Percentiles rank a stretch among this genome's conserved stretches.
phyloP scores from a whole-genome alignment of 345 rosid genomes.

The Theobroma cacao region DNA sequence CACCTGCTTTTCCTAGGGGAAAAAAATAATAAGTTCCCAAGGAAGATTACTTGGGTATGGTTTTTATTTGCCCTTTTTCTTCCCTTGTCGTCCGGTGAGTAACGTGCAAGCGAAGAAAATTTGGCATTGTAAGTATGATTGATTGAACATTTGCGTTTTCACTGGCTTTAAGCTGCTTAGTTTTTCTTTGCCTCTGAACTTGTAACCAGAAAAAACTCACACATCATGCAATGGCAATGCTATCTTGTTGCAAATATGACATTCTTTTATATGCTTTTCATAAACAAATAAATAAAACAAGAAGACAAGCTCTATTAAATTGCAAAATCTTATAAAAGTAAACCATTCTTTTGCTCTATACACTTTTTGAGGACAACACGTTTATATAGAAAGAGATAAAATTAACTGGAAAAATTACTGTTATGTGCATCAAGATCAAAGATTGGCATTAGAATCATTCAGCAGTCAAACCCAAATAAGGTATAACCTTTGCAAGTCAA shows the following conservation, averaged over 20 bases:
- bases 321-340: neutral
- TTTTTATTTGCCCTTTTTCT: neutral
- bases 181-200: neutral
- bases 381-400: neutral
- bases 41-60: neutral
- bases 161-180: neutral
- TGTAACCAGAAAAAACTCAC: neutral
- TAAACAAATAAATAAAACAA: neutral
- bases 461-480: neutral
- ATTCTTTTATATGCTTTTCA: neutral
- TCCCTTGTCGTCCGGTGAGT: neutral
- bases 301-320: neutral
- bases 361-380: neutral
- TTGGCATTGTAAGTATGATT: neutral
- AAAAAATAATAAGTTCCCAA: neutral
- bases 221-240: neutral
- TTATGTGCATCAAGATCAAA: neutral
- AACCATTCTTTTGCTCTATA: neutral
- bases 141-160: neutral
- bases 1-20: neutral
- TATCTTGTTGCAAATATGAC: neutral
- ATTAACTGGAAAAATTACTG: neutral
- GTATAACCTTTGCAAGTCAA: neutral
- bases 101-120: neutral
- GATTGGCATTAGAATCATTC: neutral